Evolutionary conservation across 768 basidiomycete genomes (phyloP).

Genomic region (Podaxis rugospora): DNA sequence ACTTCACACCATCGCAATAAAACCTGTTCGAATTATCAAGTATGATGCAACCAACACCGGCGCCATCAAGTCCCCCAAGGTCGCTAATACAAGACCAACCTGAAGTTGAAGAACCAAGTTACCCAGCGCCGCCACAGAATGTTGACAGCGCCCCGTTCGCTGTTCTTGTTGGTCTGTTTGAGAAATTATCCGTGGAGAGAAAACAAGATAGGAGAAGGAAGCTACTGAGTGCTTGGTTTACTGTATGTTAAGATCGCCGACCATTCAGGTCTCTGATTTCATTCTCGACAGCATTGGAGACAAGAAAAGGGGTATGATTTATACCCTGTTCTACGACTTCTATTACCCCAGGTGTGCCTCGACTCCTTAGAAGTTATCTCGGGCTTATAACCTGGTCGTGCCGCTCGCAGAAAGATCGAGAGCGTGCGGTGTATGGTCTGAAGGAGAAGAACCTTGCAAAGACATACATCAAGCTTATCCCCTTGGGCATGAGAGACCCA

Average conservation of each 20-base stretch:
- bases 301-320: slow-evolving; percentile 81
- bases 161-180: slow-evolving; percentile 67
- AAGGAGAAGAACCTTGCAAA: slow-evolving; percentile 96
- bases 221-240: slow-evolving; percentile 74
- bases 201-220: slow-evolving; percentile 72
- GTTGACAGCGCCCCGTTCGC: slow-evolving; percentile 65
- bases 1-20: background rate
- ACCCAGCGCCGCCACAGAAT: slow-evolving; percentile 61
- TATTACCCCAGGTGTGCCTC: slow-evolving; percentile 76
- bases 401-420: slow-evolving; percentile 76
- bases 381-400: background rate
- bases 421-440: slow-evolving; percentile 87
- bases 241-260: slow-evolving; percentile 42
- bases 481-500: slow-evolving; percentile 71
- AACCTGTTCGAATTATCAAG: background rate
- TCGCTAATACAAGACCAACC: slow-evolving; percentile 33
- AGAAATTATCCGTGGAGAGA: slow-evolving; percentile 65
- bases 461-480: slow-evolving; percentile 86
- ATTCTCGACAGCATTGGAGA: slow-evolving; percentile 68
- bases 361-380: background rate
- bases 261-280: slow-evolving; percentile 8
- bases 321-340: slow-evolving; percentile 83
- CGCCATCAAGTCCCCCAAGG: slow-evolving; percentile 52
- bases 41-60: slow-evolving; percentile 64
- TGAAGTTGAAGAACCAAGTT: slow-evolving; percentile 28